Base-by-base conservation (phyloP, 1,139 yeast genomes). In the Geotrichum phurueaensis region DNA sequence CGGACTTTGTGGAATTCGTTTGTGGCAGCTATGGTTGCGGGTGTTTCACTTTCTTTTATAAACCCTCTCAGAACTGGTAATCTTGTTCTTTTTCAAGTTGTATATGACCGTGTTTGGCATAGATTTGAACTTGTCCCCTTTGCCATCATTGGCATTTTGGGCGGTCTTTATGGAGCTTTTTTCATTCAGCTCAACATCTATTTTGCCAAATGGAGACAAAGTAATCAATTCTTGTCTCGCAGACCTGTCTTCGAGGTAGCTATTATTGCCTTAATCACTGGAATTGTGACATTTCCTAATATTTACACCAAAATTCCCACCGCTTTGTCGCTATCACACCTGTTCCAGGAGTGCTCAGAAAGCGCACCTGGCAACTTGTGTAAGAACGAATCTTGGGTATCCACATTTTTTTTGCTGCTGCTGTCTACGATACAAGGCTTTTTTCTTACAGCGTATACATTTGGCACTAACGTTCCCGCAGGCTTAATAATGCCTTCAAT, bases 1-100 rank as follows among this genome's bases (percentile, higher is more conserved):
- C 81, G 79, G 62, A 80, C 85, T 65, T 83, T 88, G 85, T 89
- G 96, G 96, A 85, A 83, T 65, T 84, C 91, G 2, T 89, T 89
- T 73, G 86, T 88, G 2, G 83, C 89, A 64, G 86, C 96, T 0
- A 86, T 90, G 66, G 75, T 85, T 9, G 86, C 91, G 1, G 86
- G 86, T n/a, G 81, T 87, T 2, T 79, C 86, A 0, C 72, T 88
- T 39, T 87, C 87, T 53, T 78, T 81, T 62, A 75, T 82, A 63
- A 80, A 85, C 59, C 85, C 89, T 18, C 85, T 87, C 53, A 81
- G 80, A 51, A 79, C 83, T 57, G 78, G 80, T 2, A 83, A 84
- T 63, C 77, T 81, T 60, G 84, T 86, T 45, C 76, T 86, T 57
- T 87, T 87, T 69, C 79, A 75, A 57, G 94, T 88, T 20, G 81